phyloP scores from a whole-genome alignment of 1,284 basidiomycete genomes.

The Melampsora americana region DNA sequence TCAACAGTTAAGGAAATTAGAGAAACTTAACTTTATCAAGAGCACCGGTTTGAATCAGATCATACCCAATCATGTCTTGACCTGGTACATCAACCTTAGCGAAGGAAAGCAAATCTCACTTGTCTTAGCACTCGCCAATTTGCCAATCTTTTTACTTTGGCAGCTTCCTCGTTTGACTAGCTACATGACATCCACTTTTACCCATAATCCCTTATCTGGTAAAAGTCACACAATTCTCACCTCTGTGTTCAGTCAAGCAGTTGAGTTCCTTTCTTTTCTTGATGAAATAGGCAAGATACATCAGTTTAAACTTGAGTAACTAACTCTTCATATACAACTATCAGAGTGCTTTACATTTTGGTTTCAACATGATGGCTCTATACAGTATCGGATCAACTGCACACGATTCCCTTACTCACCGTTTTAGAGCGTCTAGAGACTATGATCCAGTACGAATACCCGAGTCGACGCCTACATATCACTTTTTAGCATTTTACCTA shows the following conservation, averaged over 20 bases:
- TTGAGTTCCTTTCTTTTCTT: constrained; percentile 6
- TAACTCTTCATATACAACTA: not conserved
- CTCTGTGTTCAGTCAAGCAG: constrained; percentile 41
- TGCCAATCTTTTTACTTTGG: constrained; percentile 29
- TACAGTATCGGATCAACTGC: constrained; percentile 43
- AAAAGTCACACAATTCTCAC: constrained; percentile 34
- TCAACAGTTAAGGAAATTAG: constrained; percentile 32
- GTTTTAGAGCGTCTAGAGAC: constrained; percentile 28
- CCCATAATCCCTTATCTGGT: constrained; percentile 37
- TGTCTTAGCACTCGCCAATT: constrained; percentile 25
- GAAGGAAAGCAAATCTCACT: constrained; percentile 38
- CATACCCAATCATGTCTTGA: constrained; percentile 23
- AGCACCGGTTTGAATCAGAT: constrained; percentile 34
- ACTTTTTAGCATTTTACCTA: constrained; percentile 41
- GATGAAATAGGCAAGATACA: no score
- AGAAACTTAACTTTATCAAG: constrained; percentile 28
- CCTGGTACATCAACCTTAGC: constrained; percentile 35
- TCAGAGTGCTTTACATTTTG: constrained; percentile 38
- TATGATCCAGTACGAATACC: constrained; percentile 34
- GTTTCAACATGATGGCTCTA: constrained; percentile 43
- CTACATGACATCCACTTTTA: constrained; percentile 31
- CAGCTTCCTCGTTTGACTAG: constrained; percentile 30
- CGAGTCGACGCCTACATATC: constrained; percentile 38
- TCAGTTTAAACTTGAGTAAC: not conserved
- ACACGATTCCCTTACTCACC: constrained; percentile 33